Percentiles rank a stretch among this genome's conserved stretches.
Evolutionary conservation across 176 grass and related monocot species (phyloP).

Genomic region (Paspalum notatum): DNA sequence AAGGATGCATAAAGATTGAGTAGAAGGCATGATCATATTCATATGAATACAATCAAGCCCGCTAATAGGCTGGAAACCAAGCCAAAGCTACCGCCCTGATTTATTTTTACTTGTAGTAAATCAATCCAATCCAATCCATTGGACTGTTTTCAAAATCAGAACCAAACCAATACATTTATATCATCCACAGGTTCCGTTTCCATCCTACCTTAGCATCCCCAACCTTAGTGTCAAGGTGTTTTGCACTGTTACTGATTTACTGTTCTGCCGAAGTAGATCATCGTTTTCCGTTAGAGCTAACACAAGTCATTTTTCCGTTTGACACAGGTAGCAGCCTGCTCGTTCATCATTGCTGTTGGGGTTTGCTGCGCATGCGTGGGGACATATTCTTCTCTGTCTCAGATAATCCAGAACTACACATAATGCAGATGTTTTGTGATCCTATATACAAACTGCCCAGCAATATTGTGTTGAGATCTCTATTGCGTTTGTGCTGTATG

Average conservation of each 20-base stretch:
- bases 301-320: background rate
- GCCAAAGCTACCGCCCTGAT: too few species aligned
- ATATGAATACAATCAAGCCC: background rate
- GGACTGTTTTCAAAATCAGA: too few species aligned
- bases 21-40: background rate
- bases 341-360: constrained; percentile 56
- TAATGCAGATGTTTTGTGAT: background rate
- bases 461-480: constrained; percentile 4
- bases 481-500: constrained; percentile 2
- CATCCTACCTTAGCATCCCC: too few species aligned
- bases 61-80: too few species aligned
- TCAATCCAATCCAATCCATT: too few species aligned
- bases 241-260: too few species aligned
- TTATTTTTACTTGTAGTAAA: too few species aligned
- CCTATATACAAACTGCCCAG: background rate
- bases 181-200: too few species aligned
- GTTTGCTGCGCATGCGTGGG: constrained; percentile 54
- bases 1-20: background rate
- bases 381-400: constrained; percentile 54
- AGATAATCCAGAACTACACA: constrained; percentile 62
- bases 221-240: too few species aligned
- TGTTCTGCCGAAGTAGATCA: too few species aligned
- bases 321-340: constrained; percentile 43
- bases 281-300: too few species aligned
- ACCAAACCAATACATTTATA: too few species aligned